Base-by-base conservation (phyloP, 1,139 yeast species). In the Hemisphaericaspora subhashii region DNA sequence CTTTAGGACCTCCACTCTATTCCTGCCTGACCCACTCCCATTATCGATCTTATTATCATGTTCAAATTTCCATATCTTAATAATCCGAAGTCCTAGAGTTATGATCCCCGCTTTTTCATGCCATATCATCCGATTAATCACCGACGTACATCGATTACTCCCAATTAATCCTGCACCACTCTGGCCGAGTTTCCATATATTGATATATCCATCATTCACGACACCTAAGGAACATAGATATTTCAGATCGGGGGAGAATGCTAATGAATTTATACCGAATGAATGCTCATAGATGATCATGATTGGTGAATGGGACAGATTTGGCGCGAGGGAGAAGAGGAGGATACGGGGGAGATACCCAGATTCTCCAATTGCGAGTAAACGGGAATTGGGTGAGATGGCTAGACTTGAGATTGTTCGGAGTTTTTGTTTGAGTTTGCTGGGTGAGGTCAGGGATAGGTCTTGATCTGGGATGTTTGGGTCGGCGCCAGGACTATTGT, bases 261-360 rank as follows among this genome's bases (percentile, higher is more conserved):
- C 61, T 12, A 83, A 51, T 7, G 66, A 61, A 27, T 72, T 66
- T 11, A 83, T 65, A 0, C 89, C 90, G 58, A 80, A 83, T 5
- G 76, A 65, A 56, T 83, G 90, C 46, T 81, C 87, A 39, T 68
- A 60, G 2, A 81, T 72, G 12, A 72, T 61, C 6, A 77, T 74
- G 9, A 81, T 54, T 0, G 87, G 86, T 15, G 53, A 53, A 11
- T 54, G 49, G n/a, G 61, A 52, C 39, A 77, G 66, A 39, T 75
- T 70, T 0, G 71, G 64, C 0, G 85, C 83, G 10, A 79, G 58
- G 2, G 86, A 79, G 51, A 74, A 83, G 6, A 83, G 52, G 24
- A 81, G 60, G 2, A 83, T 69, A 21, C 87, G 61, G 0, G 90
- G 89, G 44, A 72, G 78, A 46, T 80, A 79, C 0, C 89, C 89